Base-by-base conservation (phyloP, 306 rosid species). In the Acacia acuminata region DNA sequence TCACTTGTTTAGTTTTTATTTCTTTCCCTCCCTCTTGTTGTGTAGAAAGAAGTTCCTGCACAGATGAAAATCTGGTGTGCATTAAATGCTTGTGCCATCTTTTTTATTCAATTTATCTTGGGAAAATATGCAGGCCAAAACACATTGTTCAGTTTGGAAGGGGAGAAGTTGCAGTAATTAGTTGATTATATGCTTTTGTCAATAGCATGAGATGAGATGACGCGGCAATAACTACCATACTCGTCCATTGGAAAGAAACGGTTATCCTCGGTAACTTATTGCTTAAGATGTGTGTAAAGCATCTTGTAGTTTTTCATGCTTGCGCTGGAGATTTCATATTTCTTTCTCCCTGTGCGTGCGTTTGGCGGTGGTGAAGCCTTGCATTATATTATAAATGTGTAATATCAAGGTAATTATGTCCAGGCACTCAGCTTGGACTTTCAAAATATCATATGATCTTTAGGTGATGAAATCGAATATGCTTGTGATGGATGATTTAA, bases 91-190 rank as follows among this genome's bases (percentile, higher is more conserved):
- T 64, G 55, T 43, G 82, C 64, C 77, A 58, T 65, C 51, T 64
- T 67, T 13, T 55, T 58, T 66, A 56, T 75, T 42, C 67, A 10
- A 67, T 8, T 19, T 24, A 83, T 77, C 67, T 36, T 73, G 69
- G 69, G 64, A 67, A 75, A 78, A 81, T 60, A 76, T 92, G 91
- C 94, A 86, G 94, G 92, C 61, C 91, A 86, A 82, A 88, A 80
- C 77, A 83, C 86, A 25, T 73, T 89, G 19, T 88, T 89, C 74
- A 86, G 84, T 79, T 80, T 84, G 77, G 87, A 84, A 43, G 87
- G 86, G 85, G 84, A 80, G 85, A 85, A 89, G 75, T 76, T 79
- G 70, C 53, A 40, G 78, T 69, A 82, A 65, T 70, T 71, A 63
- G 79, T 79, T 24, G 38, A 56, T 79, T 51, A 24, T 76, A 71